Percentiles rank a stretch among this genome's conserved stretches.
Evolutionary conservation across 1,139 yeast species (phyloP).

Genomic region (Geotrichum restrictum): DNA sequence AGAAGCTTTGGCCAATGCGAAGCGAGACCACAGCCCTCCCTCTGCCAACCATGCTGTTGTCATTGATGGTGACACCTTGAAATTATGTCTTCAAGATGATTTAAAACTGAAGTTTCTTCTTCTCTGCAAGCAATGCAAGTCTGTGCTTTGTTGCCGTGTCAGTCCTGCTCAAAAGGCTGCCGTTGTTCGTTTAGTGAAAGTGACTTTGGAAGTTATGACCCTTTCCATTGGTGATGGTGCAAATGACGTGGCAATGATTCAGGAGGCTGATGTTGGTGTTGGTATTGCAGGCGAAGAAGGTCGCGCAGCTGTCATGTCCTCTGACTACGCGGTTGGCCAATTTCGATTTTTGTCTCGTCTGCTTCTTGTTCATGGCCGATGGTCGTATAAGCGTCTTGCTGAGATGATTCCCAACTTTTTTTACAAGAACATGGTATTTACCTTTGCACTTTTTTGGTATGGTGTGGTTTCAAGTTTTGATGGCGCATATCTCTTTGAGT

Average conservation of each 20-base stretch:
- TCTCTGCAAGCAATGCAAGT: conserved; percentile 86
- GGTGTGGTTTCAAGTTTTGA: conserved; percentile 82
- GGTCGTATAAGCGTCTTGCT: conserved; percentile 88
- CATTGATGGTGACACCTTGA: conserved; percentile 89
- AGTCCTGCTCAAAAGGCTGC: conserved; percentile 97
- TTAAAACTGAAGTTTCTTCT: conserved; percentile 66
- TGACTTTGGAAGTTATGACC: conserved; percentile 78
- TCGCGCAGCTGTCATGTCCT: conserved; percentile 97
- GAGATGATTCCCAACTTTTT: conserved; percentile 94
- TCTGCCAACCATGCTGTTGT: conserved; percentile 72
- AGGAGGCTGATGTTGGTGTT: conserved; percentile 96
- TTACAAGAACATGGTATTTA: conserved; percentile 85
- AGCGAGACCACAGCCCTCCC: conserved; percentile 72
- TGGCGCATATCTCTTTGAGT: conserved; percentile 88
- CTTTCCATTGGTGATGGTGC: conserved; percentile 98
- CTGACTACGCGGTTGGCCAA: conserved; percentile 96
- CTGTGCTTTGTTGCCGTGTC: conserved; percentile 97
- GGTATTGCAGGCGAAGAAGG: conserved; percentile 99
- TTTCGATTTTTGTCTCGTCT: conserved; percentile 77
- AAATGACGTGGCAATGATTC: conserved; percentile 97
- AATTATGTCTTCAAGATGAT: conserved; percentile 54
- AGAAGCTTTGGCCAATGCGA: conserved; percentile 57
- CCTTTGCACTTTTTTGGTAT: conserved; percentile 88
- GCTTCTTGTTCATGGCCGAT: conserved; percentile 87
- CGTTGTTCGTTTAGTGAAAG: conserved; percentile 83